phyloP scores from a whole-genome alignment of 257 asterid genomes.

The Fraxinus pennsylvanica region DNA sequence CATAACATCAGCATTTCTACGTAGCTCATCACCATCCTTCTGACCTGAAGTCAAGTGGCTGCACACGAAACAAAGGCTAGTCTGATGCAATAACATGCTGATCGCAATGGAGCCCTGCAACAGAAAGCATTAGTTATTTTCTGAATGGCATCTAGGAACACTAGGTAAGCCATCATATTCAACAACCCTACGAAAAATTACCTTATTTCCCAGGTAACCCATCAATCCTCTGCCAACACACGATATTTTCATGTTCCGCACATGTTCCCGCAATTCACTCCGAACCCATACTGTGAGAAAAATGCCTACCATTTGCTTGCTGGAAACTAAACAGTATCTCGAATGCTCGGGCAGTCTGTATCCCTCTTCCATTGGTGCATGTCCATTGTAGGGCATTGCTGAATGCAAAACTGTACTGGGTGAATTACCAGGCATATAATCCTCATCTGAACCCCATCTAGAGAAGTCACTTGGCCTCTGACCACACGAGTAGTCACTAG shows the following conservation, averaged over 20 bases:
- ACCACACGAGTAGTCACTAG: constrained; percentile 49
- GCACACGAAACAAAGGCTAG: constrained; percentile 97
- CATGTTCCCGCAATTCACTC: constrained; percentile 81
- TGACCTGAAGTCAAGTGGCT: constrained; percentile 96
- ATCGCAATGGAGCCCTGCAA: constrained; percentile 95
- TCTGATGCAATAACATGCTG: constrained; percentile 95
- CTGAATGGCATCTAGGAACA: neutral
- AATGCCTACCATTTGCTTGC: constrained; percentile 98
- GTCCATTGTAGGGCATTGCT: constrained; percentile 58
- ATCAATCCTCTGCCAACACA: constrained; percentile 94
- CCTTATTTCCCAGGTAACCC: constrained; percentile 99
- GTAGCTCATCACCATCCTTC: constrained; percentile 95
- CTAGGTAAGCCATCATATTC: neutral
- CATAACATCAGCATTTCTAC: constrained; percentile 89
- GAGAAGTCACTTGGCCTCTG: constrained; percentile 90
- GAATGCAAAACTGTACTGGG: constrained; percentile 85
- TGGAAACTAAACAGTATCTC: constrained; percentile 77
- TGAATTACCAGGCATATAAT: constrained; percentile 74
- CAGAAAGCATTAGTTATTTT: neutral
- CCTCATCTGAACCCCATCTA: constrained; percentile 90
- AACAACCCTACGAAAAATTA: constrained; percentile 16
- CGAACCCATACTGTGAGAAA: constrained; percentile 96
- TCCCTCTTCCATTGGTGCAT: constrained; percentile 55
- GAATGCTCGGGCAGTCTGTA: constrained; percentile 46
- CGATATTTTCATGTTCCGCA: constrained; percentile 80